phyloP scores from a whole-genome alignment of 2,329 filamentous ascomycete genomes.

The Fusarium miscanthi region DNA sequence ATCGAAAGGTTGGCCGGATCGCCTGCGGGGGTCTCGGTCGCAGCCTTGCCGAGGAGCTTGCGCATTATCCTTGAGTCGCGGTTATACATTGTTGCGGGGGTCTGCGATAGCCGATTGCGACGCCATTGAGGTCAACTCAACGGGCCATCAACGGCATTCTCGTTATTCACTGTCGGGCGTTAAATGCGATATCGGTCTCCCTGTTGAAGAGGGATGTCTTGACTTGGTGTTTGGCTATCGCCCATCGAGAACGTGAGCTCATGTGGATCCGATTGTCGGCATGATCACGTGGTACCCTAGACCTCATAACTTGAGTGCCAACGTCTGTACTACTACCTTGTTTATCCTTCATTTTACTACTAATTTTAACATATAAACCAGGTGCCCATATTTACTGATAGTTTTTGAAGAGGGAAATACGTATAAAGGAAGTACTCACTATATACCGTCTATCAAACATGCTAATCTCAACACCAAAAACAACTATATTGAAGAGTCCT shows the following conservation, averaged over 20 bases:
- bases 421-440: no score
- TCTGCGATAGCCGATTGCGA: conserved; percentile 43
- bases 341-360: no score
- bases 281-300: conserved; percentile 14
- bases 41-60: conserved; percentile 67
- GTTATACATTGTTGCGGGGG: conserved; percentile 59
- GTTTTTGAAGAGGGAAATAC: no score
- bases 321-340: no score
- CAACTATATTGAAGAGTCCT: not conserved
- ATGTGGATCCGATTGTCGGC: conserved; percentile 25
- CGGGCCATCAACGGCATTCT: conserved; percentile 32
- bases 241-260: conserved; percentile 20
- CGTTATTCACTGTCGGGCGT: not conserved
- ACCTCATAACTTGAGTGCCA: not conserved
- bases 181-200: conserved; percentile 4
- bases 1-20: conserved; percentile 53
- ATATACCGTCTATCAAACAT: no score
- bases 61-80: conserved; percentile 68
- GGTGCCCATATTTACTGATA: no score
- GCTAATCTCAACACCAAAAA: no score
- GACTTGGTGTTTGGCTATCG: conserved; percentile 5
- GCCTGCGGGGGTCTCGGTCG: conserved; percentile 59
- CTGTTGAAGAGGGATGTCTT: not conserved
- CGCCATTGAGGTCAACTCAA: conserved; percentile 48
- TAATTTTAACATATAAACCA: no score